phyloP scores from a whole-genome alignment of 352 stramenopile species.

The Blastocystis hominis region DNA sequence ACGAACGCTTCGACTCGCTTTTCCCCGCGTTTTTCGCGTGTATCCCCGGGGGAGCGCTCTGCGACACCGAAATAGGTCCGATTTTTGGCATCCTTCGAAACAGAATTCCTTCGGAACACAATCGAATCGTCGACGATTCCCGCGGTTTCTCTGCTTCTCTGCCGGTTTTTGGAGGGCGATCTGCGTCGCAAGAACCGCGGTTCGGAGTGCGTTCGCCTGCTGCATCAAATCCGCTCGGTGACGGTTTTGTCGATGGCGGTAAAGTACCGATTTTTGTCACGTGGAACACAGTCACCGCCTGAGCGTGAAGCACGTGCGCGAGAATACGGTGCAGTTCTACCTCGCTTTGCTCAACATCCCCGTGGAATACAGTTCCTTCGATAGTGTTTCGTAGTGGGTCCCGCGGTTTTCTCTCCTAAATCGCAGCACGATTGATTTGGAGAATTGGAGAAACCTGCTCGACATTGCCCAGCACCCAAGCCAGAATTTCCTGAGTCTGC shows the following conservation, averaged over 20 bases:
- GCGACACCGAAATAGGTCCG: neutral
- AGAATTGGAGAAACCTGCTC: conserved; percentile 5
- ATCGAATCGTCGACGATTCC: neutral
- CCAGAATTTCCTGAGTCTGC: neutral
- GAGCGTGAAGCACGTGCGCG: neutral
- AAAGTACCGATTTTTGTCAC: neutral
- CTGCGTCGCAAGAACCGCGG: neutral
- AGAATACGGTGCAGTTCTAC: conserved; percentile 51
- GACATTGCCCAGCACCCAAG: neutral
- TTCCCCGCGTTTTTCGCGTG: neutral
- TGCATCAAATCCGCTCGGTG: neutral
- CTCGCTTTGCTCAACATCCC: conserved; percentile 29
- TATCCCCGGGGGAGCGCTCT: neutral
- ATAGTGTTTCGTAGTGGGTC: neutral
- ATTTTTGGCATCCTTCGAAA: neutral
- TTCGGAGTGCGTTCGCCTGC: neutral
- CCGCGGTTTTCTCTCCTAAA: neutral
- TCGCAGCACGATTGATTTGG: neutral
- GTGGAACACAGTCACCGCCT: neutral
- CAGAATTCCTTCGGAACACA: neutral
- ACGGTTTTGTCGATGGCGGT: conserved; percentile 32
- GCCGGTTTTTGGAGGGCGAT: neutral
- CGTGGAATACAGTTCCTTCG: conserved; percentile 45
- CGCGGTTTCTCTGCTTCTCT: neutral
- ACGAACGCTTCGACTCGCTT: neutral